These are phyloP conservation scores for Jatropha podagrica DNA, from an alignment of 441 rosid species.

Conservation along the genomic window DNA sequence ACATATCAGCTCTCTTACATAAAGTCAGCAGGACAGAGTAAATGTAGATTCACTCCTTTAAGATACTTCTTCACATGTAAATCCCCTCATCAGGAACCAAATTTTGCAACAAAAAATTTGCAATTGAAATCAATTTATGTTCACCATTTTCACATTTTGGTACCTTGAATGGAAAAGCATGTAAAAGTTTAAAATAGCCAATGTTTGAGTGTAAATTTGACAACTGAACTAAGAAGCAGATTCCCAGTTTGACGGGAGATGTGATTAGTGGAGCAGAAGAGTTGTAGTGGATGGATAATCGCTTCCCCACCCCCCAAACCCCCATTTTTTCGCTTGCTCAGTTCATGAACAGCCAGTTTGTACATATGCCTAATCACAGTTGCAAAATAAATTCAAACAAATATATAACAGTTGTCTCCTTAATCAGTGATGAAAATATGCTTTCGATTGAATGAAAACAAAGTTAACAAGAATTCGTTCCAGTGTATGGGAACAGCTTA, in stretches of 20 bases:
- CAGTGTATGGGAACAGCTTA: constrained; percentile 31
- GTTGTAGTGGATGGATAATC: background rate
- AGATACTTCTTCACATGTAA: background rate
- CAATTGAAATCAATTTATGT: background rate
- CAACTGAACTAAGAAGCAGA: background rate
- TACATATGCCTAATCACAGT: background rate
- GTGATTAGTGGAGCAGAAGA: background rate
- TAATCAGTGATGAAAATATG: background rate
- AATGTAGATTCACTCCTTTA: background rate
- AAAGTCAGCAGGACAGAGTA: background rate
- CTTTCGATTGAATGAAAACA: background rate
- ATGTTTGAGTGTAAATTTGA: background rate
- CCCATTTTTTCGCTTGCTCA: background rate
- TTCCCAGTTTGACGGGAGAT: background rate
- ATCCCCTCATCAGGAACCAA: background rate
- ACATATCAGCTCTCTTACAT: background rate
- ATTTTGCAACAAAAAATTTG: background rate
- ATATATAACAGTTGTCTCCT: background rate
- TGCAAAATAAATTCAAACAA: background rate
- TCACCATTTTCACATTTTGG: background rate
- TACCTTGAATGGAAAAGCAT: background rate
- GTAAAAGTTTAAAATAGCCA: background rate
- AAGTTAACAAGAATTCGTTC: background rate
- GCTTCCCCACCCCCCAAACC: background rate
- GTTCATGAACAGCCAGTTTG: background rate